Base-by-base conservation (phyloP, 1,284 basidiomycete species). In the Microbotryum silenes-acaulis region DNA sequence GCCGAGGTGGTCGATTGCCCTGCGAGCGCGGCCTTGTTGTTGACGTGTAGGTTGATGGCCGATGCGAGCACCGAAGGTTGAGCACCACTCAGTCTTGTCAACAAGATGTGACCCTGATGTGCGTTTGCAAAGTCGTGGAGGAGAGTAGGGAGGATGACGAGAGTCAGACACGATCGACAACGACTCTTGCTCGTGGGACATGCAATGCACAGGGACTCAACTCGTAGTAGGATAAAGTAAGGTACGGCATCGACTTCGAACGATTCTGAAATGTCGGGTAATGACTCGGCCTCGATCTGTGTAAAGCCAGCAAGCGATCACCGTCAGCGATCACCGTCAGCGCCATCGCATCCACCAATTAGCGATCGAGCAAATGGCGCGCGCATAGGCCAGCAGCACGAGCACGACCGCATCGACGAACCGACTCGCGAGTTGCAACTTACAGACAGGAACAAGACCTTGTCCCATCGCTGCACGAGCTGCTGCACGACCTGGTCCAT, bases 241-340 rank as follows among this genome's bases (percentile, higher is more conserved):
- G 96, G 94, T 4, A 98, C 94, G 9, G 89, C 85, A 72, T 93
- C 85, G 61, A 98, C 83, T 33, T 92, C 87, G 71, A 98, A 98
- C 7, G 89, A 91, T 74, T 97, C 93, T 6, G 91, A 81, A 56
- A 98, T 93, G 59, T 97, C 94, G 16, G 83, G 76, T 71, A 91
- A 85, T 20, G 80, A 77, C 76, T 98, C 93, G 1, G 93, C 94
- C 74, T 97, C 91, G 46, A 97, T 88, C 86, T 91, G 73, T 8
- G 37, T 31, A 1, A 33, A 5, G 8, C 8, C 31, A 31, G 31
- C 31, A 1, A 31, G 29, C 37, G 12, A 42, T 5, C 2, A 9
- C n/a, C n/a, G n/a, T n/a, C 8, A 31, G 31, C 37, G 12, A 42
- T 6, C 3, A 9, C 37, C 12, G 31, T 31, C 31, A 10, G 31